Evolutionary conservation across 2,329 filamentous ascomycete species (phyloP).

Genomic region (Apiospora marii): DNA sequence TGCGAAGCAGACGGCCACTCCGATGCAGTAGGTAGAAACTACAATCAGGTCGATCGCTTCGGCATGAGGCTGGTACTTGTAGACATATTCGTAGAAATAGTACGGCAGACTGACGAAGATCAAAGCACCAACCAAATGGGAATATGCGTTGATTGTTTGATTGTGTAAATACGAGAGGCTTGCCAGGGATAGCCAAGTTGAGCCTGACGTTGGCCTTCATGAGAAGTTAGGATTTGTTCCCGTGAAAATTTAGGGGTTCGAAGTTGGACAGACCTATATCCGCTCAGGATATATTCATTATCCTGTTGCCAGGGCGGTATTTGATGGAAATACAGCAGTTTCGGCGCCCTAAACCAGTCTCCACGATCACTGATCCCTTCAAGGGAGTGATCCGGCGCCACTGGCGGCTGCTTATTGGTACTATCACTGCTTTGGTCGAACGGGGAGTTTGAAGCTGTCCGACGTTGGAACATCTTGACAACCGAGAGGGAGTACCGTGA

Average conservation of each 20-base stretch:
- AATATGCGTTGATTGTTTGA: slow-evolving; percentile 24
- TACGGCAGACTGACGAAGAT: slow-evolving; percentile 22
- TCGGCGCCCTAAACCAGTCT: background rate
- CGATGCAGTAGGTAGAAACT: slow-evolving; percentile 29
- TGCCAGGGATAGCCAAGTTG: slow-evolving; percentile 18
- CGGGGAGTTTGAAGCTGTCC: background rate
- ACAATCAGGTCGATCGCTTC: slow-evolving; percentile 28
- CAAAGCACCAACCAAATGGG: slow-evolving; percentile 25
- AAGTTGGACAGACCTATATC: background rate
- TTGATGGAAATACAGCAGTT: slow-evolving; percentile 5
- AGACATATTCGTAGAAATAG: slow-evolving; percentile 19
- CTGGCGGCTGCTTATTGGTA: background rate
- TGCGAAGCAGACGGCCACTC: slow-evolving; percentile 30
- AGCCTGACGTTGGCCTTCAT: slow-evolving; percentile 24
- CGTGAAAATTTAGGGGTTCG: no score
- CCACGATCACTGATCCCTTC: background rate
- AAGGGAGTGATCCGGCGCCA: background rate
- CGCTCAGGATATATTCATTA: slow-evolving; percentile 17
- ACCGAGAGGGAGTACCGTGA: no score
- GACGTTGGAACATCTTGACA: background rate
- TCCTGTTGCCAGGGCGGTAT: slow-evolving; percentile 19
- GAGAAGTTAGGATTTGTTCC: background rate
- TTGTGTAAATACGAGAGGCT: slow-evolving; percentile 24
- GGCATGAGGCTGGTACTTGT: background rate
- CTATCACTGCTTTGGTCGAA: background rate